Conservation (phyloP, 352 stramenopile genomes). For the Halophytophthora polymorphica region DNA sequence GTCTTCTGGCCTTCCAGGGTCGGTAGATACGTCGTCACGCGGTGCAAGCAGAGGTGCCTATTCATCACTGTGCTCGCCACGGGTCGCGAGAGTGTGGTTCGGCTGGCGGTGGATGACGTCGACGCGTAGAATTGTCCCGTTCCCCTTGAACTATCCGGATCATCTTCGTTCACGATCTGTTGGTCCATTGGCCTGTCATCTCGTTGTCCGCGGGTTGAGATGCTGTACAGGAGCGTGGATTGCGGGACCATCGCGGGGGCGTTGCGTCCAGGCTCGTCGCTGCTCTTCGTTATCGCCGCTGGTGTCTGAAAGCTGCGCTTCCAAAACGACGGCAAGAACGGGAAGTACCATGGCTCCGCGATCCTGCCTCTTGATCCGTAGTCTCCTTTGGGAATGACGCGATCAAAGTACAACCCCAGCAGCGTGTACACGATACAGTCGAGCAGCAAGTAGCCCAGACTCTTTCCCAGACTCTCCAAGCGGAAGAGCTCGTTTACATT, state of each 20-base stretch:
- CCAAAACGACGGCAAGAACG: conserved; percentile 76
- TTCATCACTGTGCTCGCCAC: background rate
- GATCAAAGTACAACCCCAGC: conserved; percentile 85
- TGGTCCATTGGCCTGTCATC: background rate
- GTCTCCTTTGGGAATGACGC: conserved; percentile 83
- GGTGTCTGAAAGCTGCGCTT: conserved; percentile 44
- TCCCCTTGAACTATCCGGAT: background rate
- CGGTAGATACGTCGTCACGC: conserved; percentile 5
- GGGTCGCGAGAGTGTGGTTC: background rate
- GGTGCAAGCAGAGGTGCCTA: conserved; percentile 10
- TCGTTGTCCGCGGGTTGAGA: background rate
- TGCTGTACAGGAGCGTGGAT: background rate
- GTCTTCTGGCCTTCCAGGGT: conserved; percentile 1
- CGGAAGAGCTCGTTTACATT: conserved; percentile 25
- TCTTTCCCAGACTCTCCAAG: conserved; percentile 27
- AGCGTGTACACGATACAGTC: conserved; percentile 85
- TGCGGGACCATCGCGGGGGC: background rate
- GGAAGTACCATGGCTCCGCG: conserved; percentile 85
- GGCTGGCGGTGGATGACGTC: background rate
- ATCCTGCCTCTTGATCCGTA: conserved; percentile 33
- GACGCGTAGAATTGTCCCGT: background rate
- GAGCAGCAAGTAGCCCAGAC: conserved; percentile 65
- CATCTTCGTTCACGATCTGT: background rate
- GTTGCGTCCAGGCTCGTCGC: conserved; percentile 17
- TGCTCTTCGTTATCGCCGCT: conserved; percentile 49